Evolutionary conservation across 2,329 filamentous ascomycete genomes (phyloP).

Genomic region (Diaporthe humulicola): DNA sequence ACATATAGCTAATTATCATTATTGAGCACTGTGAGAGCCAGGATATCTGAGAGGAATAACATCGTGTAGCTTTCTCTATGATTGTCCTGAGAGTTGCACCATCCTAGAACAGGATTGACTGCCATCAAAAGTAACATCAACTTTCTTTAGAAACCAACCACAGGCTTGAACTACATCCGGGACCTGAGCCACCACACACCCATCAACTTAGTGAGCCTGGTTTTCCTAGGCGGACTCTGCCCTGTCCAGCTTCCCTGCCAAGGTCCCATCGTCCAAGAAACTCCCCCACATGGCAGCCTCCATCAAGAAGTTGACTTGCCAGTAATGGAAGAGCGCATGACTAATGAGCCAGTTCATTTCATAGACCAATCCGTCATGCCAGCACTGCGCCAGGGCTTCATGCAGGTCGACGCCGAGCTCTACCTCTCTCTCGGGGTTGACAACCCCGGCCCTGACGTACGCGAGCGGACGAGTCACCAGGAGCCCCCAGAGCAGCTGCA

Average conservation of each 20-base stretch:
- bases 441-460: conserved; percentile 9
- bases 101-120: too few relatives aligned
- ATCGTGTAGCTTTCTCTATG: too few relatives aligned
- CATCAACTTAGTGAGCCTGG: background rate
- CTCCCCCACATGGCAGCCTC: conserved; percentile 24
- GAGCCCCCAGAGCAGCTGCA: conserved; percentile 2
- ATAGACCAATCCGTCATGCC: conserved; percentile 16
- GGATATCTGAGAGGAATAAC: too few relatives aligned
- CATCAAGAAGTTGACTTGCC: conserved; percentile 31
- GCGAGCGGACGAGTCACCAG: conserved; percentile 3
- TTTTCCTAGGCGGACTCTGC: background rate
- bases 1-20: too few relatives aligned
- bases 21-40: too few relatives aligned
- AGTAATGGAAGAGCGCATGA: conserved; percentile 24
- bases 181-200: background rate
- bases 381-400: conserved; percentile 3
- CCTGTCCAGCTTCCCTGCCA: conserved; percentile 7
- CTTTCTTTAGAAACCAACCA: too few relatives aligned
- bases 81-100: too few relatives aligned
- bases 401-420: conserved; percentile 3
- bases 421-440: background rate
- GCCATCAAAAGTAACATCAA: too few relatives aligned
- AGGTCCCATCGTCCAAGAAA: conserved; percentile 21
- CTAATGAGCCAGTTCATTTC: conserved; percentile 2
- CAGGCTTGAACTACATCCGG: background rate